Base-by-base conservation (phyloP, 2,329 filamentous ascomycete species). In the Diplodia intermedia region DNA sequence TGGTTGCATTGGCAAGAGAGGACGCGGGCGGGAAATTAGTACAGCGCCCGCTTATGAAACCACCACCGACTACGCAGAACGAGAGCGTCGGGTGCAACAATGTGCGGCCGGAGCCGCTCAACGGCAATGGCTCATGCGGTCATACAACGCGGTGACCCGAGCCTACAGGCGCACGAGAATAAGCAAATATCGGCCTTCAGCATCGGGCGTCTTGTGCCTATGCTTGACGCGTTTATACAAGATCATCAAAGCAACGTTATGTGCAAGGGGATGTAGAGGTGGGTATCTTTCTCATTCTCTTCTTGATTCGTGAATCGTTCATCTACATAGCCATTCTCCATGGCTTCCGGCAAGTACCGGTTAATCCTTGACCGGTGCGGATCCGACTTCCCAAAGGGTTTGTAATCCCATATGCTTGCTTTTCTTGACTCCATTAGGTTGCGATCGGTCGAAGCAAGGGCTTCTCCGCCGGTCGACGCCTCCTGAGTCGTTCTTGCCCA, bases 281-380 rank as follows among this genome's bases (percentile, higher is more conserved):
- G 57, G 57, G 57, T 62, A 62, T 62, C 57, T 33, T 33, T 47
- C 23, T 43, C 23, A 15, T 60, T 60, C 14, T 7, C 23, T n/a
- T 60, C 56, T 47, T 47, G 38, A 47, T 62, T 50, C 57, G 29
- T 62, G 47, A 62, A 50, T 62, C 43, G 43, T 62, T 47, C 43
- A 15, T 49, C 40, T 50, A n/a, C n/a, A n/a, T n/a, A 62, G 26
- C 23, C 26, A 20, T 47, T 23, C 26, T 31, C 20, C 23, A 33
- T 43, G 2, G 5, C 36, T 33, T 7, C 15, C 57, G 29, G 40
- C 7, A 62, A 50, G 29, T 62, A 26, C 57, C 57, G 40, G 18
- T 29, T 43, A 33, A 55, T 49, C 43, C 40, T 36, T 50, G 57
- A 62, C 57, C 43, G 40, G 57, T 62, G 57, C 40, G 57, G 43